Evolutionary conservation across 306 rosid species (phyloP), one percentile per base, ranked within the genome.

Genomic region (Gillenia trifoliata): DNA sequence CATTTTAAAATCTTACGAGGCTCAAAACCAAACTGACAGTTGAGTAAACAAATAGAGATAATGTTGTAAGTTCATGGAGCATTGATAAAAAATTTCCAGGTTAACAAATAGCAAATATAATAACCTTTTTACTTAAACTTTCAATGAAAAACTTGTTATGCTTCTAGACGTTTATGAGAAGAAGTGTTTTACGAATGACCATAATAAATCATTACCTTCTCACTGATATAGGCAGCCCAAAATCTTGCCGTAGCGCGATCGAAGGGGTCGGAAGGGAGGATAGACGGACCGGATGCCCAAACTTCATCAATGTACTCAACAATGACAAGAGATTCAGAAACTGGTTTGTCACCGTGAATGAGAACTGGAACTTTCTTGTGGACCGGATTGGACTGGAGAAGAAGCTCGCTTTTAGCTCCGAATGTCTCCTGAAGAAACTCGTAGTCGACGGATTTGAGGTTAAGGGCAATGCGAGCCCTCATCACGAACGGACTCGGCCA

Each of bases 281-380:
- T 75, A n/a, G 87, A 69, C 2, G 84, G 79, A 3, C 54, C 82
- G 25, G 82, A 77, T 9, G 83, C 6, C 89, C 91, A 88, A 19
- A 74, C 62, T 30, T 90, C 89, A 31, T 90, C 86, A 25, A 88
- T 83, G 66, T 89, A 89, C 17, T 89, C 71, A 34, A 87, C 85
- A 66, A 89, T 83, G 72, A 89, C 49, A 16, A 74, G 66, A 50
- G 91, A 89, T 64, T 89, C 91, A 11, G 80, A 78, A 17, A 89
- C 50, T 81, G 94, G 83, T 45, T 81, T 83, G 66, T 75, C 88
- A 1, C 6, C 29, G 11, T 85, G 92, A 68, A 89, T 68, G 11
- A 89, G 86, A 82, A 87, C 90, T 0, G 89, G 90, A 52, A 87
- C 56, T 74, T 84, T 89, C 84, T 89, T 80, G 80, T 85, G 30